These are phyloP conservation scores for Phaeosphaeriaceae sp. DNA, from an alignment of 2,329 filamentous ascomycete genomes.

Conservation along the genomic window DNA sequence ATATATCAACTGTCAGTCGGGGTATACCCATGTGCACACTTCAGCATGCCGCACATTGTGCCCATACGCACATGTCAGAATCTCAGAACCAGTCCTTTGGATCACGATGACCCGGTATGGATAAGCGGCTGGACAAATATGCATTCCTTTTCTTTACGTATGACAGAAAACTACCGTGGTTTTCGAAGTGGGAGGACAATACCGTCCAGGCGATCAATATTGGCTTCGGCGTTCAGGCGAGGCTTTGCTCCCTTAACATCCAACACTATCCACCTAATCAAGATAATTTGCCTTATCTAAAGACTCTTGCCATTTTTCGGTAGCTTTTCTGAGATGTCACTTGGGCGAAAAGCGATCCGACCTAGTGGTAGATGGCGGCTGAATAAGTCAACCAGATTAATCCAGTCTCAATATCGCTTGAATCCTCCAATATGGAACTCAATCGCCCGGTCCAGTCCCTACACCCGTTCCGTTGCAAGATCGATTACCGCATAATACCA, in stretches of 20 bases:
- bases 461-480: slow-evolving; percentile 1
- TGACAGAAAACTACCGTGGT: not conserved
- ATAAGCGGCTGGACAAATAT: slow-evolving; percentile 17
- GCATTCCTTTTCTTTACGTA: not conserved
- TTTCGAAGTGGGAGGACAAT: not conserved
- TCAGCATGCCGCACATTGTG: slow-evolving; percentile 28
- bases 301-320: slow-evolving; percentile 4
- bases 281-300: slow-evolving; percentile 18
- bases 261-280: slow-evolving; percentile 19
- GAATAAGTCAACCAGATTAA: slow-evolving; percentile 24
- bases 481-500: slow-evolving; percentile 4
- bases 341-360: slow-evolving; percentile 10
- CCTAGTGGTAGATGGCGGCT: slow-evolving; percentile 24
- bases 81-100: slow-evolving; percentile 25
- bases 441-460: slow-evolving; percentile 7
- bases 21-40: slow-evolving; percentile 29
- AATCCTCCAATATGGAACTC: slow-evolving; percentile 16
- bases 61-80: slow-evolving; percentile 18
- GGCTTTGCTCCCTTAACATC: not conserved
- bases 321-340: slow-evolving; percentile 4
- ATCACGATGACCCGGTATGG: slow-evolving; percentile 30
- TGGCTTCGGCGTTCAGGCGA: not conserved
- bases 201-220: slow-evolving; percentile 7
- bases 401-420: slow-evolving; percentile 15
- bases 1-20: slow-evolving; percentile 24